Percentiles rank a stretch among this genome's conserved stretches.
phyloP scores from a whole-genome alignment of 1,284 basidiomycete species.

The Mycena citricolor region DNA sequence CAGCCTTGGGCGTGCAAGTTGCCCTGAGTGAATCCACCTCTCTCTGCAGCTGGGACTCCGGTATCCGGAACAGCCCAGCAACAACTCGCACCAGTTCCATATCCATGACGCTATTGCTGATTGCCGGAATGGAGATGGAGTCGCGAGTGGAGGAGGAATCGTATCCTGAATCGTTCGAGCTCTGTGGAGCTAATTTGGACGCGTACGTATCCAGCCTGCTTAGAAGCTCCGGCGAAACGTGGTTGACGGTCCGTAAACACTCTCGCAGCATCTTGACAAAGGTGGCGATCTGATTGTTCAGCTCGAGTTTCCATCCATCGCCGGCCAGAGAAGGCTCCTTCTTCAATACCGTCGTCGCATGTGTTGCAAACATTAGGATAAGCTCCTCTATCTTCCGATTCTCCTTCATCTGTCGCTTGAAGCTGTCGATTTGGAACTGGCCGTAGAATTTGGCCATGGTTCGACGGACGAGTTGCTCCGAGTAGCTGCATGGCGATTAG shows the following conservation, averaged over 20 bases:
- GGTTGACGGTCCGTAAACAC: constrained; percentile 67
- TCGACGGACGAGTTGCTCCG: constrained; percentile 82
- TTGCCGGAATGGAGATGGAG: constrained; percentile 43
- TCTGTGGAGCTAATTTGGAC: constrained; percentile 69
- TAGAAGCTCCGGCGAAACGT: constrained; percentile 82
- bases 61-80: constrained; percentile 73
- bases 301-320: constrained; percentile 90
- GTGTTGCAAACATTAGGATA: constrained; percentile 92
- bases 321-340: constrained; percentile 77
- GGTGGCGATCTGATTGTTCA: constrained; percentile 86
- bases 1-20: constrained; percentile 84
- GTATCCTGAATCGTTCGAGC: constrained; percentile 63
- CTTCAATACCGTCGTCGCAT: constrained; percentile 80
- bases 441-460: constrained; percentile 91
- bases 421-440: constrained; percentile 80
- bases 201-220: constrained; percentile 82
- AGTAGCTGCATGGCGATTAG: constrained; percentile 55
- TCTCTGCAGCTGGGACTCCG: constrained; percentile 64
- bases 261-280: constrained; percentile 88
- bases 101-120: constrained; percentile 56
- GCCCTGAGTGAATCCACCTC: constrained; percentile 73
- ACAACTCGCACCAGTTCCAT: constrained; percentile 78
- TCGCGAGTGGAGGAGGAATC: constrained; percentile 63
- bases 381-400: constrained; percentile 97
- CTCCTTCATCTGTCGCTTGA: constrained; percentile 90